Base-by-base conservation (phyloP, 2,329 filamentous ascomycete species). In the Penicillium sp. region DNA sequence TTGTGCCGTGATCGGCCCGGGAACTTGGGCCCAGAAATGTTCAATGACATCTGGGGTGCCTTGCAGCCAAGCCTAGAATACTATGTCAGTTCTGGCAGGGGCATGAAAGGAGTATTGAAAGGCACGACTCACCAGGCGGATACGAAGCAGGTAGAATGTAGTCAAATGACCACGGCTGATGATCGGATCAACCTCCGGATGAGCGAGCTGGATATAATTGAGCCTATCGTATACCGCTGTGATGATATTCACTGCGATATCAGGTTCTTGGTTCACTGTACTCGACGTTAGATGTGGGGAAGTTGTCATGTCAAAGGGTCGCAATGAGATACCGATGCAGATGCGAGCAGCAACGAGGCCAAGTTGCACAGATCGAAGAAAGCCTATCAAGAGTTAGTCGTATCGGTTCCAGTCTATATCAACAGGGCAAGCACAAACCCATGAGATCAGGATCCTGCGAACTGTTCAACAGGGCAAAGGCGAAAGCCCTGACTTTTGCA, bases 1-100 rank as follows among this genome's bases (percentile, higher is more conserved):
- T 2, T 80, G 64, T 0, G 64, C 46, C 44, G 60, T 18, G 60
- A 62, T 31, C 59, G 66, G 9, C 70, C 66, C n/a, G 53, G 71
- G 59, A 39, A 81, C 69, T 59, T 87, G 87, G 30, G 69, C 69
- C 66, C 86, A 91, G 76, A 93, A 82, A 66, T 89, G 82, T 46
- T 95, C 88, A 25, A 88, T 88, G 40, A 90, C 79, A 49, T 92
- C 87, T 12, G 87, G 75, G 34, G 85, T 80, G 34, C 81, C 77
- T 62, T 90, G 84, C 59, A 83, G 82, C 83, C 86, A 95, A 27
- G 84, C 80, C 88, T 92, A n/a, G 3, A 30, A 30, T 11, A 12
- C 9, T 8, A 6, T n/a, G 37, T 46, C 13, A 37, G 27, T 13
- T 42, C 27, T 48, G 18, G 7, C 8, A 19, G 3, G 25, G 4